Base-by-base conservation (phyloP, 768 basidiomycete genomes). In the Pulveroboletus sp. region DNA sequence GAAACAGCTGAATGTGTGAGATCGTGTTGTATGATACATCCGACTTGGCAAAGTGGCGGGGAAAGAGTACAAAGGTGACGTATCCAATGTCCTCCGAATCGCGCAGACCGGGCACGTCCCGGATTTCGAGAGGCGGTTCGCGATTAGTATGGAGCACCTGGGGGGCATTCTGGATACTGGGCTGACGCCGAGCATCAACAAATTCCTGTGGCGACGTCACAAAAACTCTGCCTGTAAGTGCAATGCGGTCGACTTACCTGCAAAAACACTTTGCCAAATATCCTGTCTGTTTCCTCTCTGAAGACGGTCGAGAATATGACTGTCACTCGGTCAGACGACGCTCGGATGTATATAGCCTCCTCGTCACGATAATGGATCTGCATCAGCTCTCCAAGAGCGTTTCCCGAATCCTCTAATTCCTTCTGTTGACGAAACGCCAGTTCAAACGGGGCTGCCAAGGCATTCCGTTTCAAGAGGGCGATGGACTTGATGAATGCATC, bases 251-350 rank as follows among this genome's bases (percentile, higher is more conserved):
- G n/a, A 56, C 71, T 55, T 55, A 92, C 93, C 79, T 98, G 96
- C 46, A 99, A 71, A 75, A 99, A 99, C n/a, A 98, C 87, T 68
- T 93, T 94, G 12, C 96, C 96, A 67, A 92, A 92, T 43, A 97
- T 90, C 47, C 93, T 81, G 69, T 99, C 96, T 1, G 95, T 96
- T 69, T 99, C 96, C 62, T 98, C 96, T 57, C 86, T 79, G 75
- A 99, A 99, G 43, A 96, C 79, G 17, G 96, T 99, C 4, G 90
- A 93, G 72, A 99, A 98, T 63, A 97, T 89, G 50, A 97, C 91
- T 1, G 96, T 98, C 45, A 99, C 95, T 54, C 96, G 88, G 75
- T 99, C 96, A 40, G 83, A 80, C 37, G 89, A 84, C 3, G 96
- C 92, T 63, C 90, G 90, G 37, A 99, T 80, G 65, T 93, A 98